These are phyloP conservation scores for Tephrocybe sp. DNA, from an alignment of 768 basidiomycete species.

Conservation along the genomic window DNA sequence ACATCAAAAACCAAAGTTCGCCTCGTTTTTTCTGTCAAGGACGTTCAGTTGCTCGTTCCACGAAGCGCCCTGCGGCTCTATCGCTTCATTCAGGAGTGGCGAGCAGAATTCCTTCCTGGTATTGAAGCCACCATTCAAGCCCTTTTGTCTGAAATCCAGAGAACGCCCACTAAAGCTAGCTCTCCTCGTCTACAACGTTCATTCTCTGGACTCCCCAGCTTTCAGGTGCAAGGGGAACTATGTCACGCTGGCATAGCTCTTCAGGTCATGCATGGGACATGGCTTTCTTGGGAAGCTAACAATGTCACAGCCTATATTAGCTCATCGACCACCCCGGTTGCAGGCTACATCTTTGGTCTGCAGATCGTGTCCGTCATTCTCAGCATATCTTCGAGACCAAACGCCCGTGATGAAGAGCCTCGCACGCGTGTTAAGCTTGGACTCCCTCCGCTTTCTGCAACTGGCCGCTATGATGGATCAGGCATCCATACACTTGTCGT, in stretches of 20 bases:
- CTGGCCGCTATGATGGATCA: conserved; percentile 51
- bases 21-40: conserved; percentile 40
- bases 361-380: conserved; percentile 62
- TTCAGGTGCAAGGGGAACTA: conserved; percentile 55
- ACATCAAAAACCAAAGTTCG: conserved; percentile 35
- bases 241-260: conserved; percentile 55
- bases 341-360: conserved; percentile 53
- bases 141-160: conserved; percentile 61
- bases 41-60: conserved; percentile 59
- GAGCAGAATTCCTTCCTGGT: conserved; percentile 72
- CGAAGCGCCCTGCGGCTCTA: conserved; percentile 80
- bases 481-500: conserved; percentile 53
- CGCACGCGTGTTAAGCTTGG: conserved; percentile 56
- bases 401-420: conserved; percentile 30
- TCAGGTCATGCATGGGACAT: conserved; percentile 86
- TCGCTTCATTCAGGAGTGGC: conserved; percentile 80
- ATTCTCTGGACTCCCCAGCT: conserved; percentile 23
- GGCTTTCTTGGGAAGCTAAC: conserved; percentile 73
- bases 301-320: conserved; percentile 47
- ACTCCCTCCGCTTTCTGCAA: conserved; percentile 63
- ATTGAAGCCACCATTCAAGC: conserved; percentile 66
- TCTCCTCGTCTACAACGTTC: conserved; percentile 27
- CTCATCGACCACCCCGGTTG: conserved; percentile 29
- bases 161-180: conserved; percentile 31
- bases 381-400: conserved; percentile 51